Base-by-base conservation (phyloP, 2,329 filamentous ascomycete species). In the Colletotrichum sp. region DNA sequence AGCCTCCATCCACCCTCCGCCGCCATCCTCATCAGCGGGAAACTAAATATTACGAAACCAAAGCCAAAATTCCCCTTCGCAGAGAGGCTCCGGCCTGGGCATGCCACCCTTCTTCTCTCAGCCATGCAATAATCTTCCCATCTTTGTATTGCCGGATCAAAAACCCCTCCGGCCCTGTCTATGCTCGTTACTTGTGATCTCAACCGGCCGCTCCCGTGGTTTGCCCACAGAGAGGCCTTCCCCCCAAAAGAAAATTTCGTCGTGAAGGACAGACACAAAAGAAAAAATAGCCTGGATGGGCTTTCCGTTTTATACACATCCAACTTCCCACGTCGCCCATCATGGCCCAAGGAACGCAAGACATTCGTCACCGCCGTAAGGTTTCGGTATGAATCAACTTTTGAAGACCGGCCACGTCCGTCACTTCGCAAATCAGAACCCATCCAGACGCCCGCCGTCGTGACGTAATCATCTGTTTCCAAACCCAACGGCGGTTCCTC, bases 101-200 rank as follows among this genome's bases (percentile, higher is more conserved):
- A 69, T 75, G 52, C 66, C 39, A 61, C 71, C 60, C 66, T 68
- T 73, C 65, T 18, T 71, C 60, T 48, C 66, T 30, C 66, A 61
- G 55, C 72, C 66, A 70, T 75, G 74, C 74, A 66, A 34, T 76
- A 75, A 76, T 70, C 72, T 77, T 71, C 39, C 70, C 74, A 67
- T 72, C 72, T 66, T 68, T 77, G 75, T 78, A 77, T 78, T 78
- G 77, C 68, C 72, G 70, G 63, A 65, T 72, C 61, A 67, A 68
- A 66, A 66, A 59, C 71, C 65, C 65, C 52, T 75, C 75, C 60
- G 69, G 68, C 72, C 74, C 28, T 77, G 76, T 78, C 77, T 78
- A 78, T 78, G 77, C 72, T 78, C 75, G 68, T 78, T 75, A 74
- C 75, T 77, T 75, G 30, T 72, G 59, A 60, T 66, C 48, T 26